Percentiles rank a stretch among this genome's conserved stretches.
Evolutionary conservation across 371 early-diverging fungal genomes (phyloP).

Genomic region (Conidiobolus incongruus): DNA sequence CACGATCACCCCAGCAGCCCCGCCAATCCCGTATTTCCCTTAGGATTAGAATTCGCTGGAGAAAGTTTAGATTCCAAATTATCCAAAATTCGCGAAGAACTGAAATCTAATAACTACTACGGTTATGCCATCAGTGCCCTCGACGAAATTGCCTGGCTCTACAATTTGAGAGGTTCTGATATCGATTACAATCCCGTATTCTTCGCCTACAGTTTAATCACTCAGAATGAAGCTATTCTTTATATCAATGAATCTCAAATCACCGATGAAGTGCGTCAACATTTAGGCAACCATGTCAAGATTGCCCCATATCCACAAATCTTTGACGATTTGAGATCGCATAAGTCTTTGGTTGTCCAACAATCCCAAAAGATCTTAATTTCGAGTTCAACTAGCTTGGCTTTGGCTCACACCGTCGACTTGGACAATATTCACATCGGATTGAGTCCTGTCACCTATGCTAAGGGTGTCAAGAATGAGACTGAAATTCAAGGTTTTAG

Average conservation of each 20-base stretch:
- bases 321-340: slow-evolving; percentile 37
- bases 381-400: slow-evolving; percentile 29
- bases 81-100: slow-evolving; percentile 23
- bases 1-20: slow-evolving; percentile 38
- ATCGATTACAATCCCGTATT: slow-evolving; percentile 96
- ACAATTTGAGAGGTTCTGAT: slow-evolving; percentile 96
- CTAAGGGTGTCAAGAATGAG: slow-evolving; percentile 87
- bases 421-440: slow-evolving; percentile 20
- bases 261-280: slow-evolving; percentile 25
- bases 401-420: slow-evolving; percentile 27
- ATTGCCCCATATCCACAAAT: slow-evolving; percentile 55
- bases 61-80: slow-evolving; percentile 22
- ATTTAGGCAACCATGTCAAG: slow-evolving; percentile 31
- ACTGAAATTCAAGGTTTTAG: slow-evolving; percentile 85
- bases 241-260: slow-evolving; percentile 64
- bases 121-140: slow-evolving; percentile 66
- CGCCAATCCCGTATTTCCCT: slow-evolving; percentile 28
- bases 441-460: slow-evolving; percentile 45
- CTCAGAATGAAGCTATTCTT: slow-evolving; percentile 34
- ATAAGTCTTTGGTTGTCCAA: neutral
- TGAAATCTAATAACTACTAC: slow-evolving; percentile 26
- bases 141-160: slow-evolving; percentile 93
- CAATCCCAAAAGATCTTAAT: slow-evolving; percentile 20
- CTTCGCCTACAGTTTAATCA: slow-evolving; percentile 74
- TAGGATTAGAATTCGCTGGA: slow-evolving; percentile 51